Conservation (phyloP, 2,329 filamentous ascomycete species). For the Claviceps capensis region DNA sequence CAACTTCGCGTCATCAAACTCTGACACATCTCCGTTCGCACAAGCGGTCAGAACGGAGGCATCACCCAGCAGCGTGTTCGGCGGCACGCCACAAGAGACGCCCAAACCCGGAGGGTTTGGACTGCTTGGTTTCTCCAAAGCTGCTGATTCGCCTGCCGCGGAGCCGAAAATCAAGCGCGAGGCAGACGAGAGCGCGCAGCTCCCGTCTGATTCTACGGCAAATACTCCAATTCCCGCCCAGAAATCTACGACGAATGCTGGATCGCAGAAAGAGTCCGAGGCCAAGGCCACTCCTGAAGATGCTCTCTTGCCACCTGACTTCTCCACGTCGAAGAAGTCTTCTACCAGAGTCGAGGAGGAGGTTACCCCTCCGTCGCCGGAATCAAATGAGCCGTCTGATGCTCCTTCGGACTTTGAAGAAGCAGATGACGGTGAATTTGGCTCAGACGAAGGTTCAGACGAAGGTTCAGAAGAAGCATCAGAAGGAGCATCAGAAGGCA, state of each 20-base stretch:
- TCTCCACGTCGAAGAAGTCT: slow-evolving; percentile 8
- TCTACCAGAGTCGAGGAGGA: slow-evolving; percentile 20
- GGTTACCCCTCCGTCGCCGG: slow-evolving; percentile 25
- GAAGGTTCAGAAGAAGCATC: slow-evolving; percentile 11
- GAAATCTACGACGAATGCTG: neutral
- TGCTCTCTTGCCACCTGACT: slow-evolving; percentile 21
- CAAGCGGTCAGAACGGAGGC: slow-evolving; percentile 17
- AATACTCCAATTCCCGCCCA: slow-evolving; percentile 7
- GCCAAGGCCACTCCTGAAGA: slow-evolving; percentile 14
- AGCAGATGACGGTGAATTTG: slow-evolving; percentile 20
- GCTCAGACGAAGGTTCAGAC: slow-evolving; percentile 35
- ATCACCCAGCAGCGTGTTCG: slow-evolving; percentile 16
- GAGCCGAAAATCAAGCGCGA: slow-evolving; percentile 23
- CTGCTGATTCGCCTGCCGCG: slow-evolving; percentile 3
- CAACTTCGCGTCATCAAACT: slow-evolving; percentile 22
- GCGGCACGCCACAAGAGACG: slow-evolving; percentile 15
- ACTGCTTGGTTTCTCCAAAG: slow-evolving; percentile 12
- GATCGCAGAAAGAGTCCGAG: slow-evolving; percentile 8
- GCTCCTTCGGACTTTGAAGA: slow-evolving; percentile 28
- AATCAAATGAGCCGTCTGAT: slow-evolving; percentile 18
- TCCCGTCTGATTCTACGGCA: slow-evolving; percentile 41
- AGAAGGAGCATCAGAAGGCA: slow-evolving; percentile 34
- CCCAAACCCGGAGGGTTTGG: slow-evolving; percentile 12
- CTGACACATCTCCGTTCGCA: slow-evolving; percentile 20
- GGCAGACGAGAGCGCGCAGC: slow-evolving; percentile 25